Base-by-base conservation (phyloP, 2,329 filamentous ascomycete genomes). In the Claviceps fusiformis region DNA sequence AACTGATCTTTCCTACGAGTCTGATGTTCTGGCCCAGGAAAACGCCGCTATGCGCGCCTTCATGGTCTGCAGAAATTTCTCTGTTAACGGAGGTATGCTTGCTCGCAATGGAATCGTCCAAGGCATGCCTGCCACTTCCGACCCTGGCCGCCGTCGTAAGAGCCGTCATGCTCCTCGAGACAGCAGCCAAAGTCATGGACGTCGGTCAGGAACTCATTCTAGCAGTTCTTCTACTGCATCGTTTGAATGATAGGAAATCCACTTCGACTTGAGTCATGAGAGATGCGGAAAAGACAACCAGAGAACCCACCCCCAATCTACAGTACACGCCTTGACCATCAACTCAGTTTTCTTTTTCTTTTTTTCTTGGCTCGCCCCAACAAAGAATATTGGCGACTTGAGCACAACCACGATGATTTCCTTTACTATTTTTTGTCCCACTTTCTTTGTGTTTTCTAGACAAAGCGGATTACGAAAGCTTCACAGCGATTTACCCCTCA, bases 1-100 rank as follows among this genome's bases (percentile, higher is more conserved):
- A 69, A 95, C 91, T 47, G 90, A 95, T 69, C 80, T 87, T 43
- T 81, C 85, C 60, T 95, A 93, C 73, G 83, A 87, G 68, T 87
- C 86, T 59, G 87, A 92, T 68, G 76, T 81, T 51, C 77, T 95
- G 61, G 92, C 92, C 50, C 88, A 90, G 67, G 91, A 97, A 70
- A 93, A 92, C 64, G 92, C 92, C 31, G 92, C 92, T 58, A 95
- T 95, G 81, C 87, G 90, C 59, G 92, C 92, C 56, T 97, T 95
- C 72, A 92, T 95, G 82, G 93, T 96, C 62, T 96, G 92, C 77
- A 86, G 90, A 60, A 95, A 95, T 77, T 96, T 96, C 73, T 95
- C 89, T 55, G 88, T 95, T 70, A 96, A 95, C 68, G 90, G 95
- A 64, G 92, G 92, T 68, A 95, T 95, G 89, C 75, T 85, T 59